phyloP scores from a whole-genome alignment of 805 yeast species.

The Monosporozyma aquatica region DNA sequence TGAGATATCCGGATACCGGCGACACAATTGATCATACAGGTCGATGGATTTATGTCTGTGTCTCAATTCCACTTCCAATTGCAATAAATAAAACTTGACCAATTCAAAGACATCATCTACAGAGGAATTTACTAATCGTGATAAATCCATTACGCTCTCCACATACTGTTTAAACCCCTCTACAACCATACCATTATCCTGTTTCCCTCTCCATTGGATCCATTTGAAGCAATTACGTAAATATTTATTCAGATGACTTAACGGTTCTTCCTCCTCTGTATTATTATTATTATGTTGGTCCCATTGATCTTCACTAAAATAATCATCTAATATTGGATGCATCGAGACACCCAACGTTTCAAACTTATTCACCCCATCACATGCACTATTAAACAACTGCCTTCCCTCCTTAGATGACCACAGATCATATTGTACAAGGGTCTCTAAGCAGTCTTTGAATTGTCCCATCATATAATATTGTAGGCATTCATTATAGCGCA shows the following conservation, averaged over 20 bases:
- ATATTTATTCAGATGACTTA: neutral
- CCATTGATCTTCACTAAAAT: neutral
- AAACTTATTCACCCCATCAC: slow-evolving; percentile 8
- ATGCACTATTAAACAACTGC: slow-evolving; percentile 15
- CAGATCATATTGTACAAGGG: slow-evolving; percentile 13
- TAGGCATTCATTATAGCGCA: slow-evolving; percentile 12
- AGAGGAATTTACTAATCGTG: too few species aligned
- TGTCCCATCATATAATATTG: slow-evolving; percentile 18
- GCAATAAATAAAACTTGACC: slow-evolving; percentile 1
- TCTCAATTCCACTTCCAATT: neutral
- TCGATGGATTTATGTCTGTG: neutral
- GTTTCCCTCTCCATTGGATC: neutral
- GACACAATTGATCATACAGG: slow-evolving; percentile 1
- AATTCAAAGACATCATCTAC: neutral
- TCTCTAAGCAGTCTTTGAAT: slow-evolving; percentile 15
- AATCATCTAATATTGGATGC: slow-evolving; percentile 1
- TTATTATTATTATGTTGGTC: neutral
- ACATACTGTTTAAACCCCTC: neutral
- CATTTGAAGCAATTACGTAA: neutral
- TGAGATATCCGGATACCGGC: neutral
- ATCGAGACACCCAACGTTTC: slow-evolving; percentile 10
- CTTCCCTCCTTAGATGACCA: slow-evolving; percentile 2
- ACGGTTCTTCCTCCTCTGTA: neutral
- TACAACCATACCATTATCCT: neutral
- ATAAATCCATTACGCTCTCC: neutral